Percentiles rank a stretch among this genome's conserved stretches.
Conservation (phyloP, 1,139 yeast genomes). For the Tardiomyces digboiensis region DNA sequence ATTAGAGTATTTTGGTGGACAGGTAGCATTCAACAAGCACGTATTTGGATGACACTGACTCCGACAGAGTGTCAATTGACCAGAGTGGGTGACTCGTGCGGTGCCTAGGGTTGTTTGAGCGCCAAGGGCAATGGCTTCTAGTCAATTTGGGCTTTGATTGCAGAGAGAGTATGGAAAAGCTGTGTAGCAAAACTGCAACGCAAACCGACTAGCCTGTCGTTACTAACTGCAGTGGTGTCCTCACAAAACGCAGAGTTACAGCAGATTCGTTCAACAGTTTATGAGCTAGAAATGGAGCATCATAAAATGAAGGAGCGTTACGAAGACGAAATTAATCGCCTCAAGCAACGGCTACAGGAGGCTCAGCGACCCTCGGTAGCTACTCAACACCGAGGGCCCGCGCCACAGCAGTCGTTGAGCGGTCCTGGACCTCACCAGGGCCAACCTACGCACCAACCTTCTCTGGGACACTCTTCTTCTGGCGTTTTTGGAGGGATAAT, state of each 20-base stretch:
- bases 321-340: conserved; percentile 82
- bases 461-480: conserved; percentile 17
- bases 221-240: conserved; percentile 33
- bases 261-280: conserved; percentile 88
- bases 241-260: conserved; percentile 95
- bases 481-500: conserved; percentile 12
- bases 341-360: conserved; percentile 40
- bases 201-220: too few species aligned
- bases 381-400: conserved; percentile 7
- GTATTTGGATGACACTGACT: too few species aligned
- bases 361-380: conserved; percentile 4
- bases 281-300: conserved; percentile 90
- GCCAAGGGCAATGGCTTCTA: too few species aligned
- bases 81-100: too few species aligned
- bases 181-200: too few species aligned
- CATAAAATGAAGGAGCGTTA: conserved; percentile 93
- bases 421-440: conserved; percentile 15
- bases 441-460: conserved; percentile 12
- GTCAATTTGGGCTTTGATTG: too few species aligned
- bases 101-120: too few species aligned
- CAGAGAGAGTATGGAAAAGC: too few species aligned
- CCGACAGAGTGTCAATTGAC: too few species aligned
- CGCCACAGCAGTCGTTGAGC: conserved; percentile 4
- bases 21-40: too few species aligned
- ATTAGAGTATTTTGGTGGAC: too few species aligned